Evolutionary conservation across 129 eudicot genomes (phyloP).

Genomic region (Silybum marianum): DNA sequence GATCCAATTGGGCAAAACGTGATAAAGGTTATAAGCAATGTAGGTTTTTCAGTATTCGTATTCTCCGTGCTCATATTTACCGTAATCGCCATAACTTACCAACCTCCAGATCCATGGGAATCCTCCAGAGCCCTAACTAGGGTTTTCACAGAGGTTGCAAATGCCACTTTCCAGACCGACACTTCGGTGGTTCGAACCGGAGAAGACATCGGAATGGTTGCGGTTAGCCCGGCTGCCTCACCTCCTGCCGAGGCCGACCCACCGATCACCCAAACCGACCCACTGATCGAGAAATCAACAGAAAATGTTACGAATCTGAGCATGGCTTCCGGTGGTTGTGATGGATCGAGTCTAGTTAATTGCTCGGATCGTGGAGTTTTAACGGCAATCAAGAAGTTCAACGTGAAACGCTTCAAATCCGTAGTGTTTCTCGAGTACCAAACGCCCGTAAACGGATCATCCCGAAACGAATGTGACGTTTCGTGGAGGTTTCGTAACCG

Average conservation of each 20-base stretch:
- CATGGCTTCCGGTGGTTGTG: conserved; percentile 43
- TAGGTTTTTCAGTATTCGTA: conserved; percentile 78
- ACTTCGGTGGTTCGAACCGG: conserved; percentile 61
- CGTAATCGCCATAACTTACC: conserved; percentile 74
- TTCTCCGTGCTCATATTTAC: conserved; percentile 62
- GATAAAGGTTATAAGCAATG: conserved; percentile 80
- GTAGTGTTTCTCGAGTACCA: conserved; percentile 74
- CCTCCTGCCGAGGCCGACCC: conserved; percentile 29
- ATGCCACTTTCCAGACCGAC: conserved; percentile 62
- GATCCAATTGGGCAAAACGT: conserved; percentile 90
- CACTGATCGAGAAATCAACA: conserved; percentile 46
- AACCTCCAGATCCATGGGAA: conserved; percentile 88
- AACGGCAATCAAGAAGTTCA: conserved; percentile 76
- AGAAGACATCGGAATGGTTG: conserved; percentile 45
- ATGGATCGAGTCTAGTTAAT: conserved; percentile 55
- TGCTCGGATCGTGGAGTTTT: conserved; percentile 82
- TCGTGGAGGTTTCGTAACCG: conserved; percentile 89
- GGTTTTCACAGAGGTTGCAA: conserved; percentile 57
- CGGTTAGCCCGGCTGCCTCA: conserved; percentile 31
- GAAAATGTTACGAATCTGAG: conserved; percentile 36
- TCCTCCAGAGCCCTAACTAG: conserved; percentile 67
- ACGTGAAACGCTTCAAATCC: conserved; percentile 68
- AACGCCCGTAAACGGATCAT: conserved; percentile 66
- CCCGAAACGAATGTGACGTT: conserved; percentile 84
- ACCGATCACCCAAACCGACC: conserved; percentile 34